phyloP scores from a whole-genome alignment of 2,329 filamentous ascomycete genomes.

The Diaporthe citri region DNA sequence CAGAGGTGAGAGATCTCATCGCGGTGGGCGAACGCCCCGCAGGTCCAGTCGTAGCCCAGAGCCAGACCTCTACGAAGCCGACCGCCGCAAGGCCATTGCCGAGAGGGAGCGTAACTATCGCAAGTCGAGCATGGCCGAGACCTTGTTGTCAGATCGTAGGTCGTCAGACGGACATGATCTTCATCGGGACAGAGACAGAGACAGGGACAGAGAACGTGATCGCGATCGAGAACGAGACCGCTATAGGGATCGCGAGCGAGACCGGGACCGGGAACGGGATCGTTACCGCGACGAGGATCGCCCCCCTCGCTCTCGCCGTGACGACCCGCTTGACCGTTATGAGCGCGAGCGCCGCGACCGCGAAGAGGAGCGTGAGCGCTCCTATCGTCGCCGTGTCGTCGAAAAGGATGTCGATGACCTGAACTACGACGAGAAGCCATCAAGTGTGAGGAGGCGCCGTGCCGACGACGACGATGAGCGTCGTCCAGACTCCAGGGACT shows the following conservation, averaged over 20 bases:
- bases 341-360: constrained; percentile 89
- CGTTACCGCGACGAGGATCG: constrained; percentile 63
- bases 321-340: constrained; percentile 76
- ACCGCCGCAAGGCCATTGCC: constrained; percentile 91
- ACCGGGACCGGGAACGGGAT: constrained; percentile 53
- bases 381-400: constrained; percentile 80
- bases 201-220: constrained; percentile 51
- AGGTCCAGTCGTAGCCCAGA: constrained; percentile 90
- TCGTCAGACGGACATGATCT: constrained; percentile 60
- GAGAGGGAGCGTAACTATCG: constrained; percentile 95
- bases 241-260: constrained; percentile 53
- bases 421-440: constrained; percentile 82
- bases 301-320: constrained; percentile 66
- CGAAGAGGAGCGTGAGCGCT: constrained; percentile 89
- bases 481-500: constrained; percentile 73
- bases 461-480: constrained; percentile 80
- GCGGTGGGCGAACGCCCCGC: constrained; percentile 61
- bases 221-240: constrained; percentile 51
- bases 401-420: constrained; percentile 88
- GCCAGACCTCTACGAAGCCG: constrained; percentile 92
- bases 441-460: constrained; percentile 80
- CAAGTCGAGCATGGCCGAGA: constrained; percentile 79
- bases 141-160: constrained; percentile 67
- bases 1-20: constrained; percentile 74
- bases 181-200: constrained; percentile 54